Evolutionary conservation across 139 green algal genomes (phyloP), one percentile per base, ranked within the genome.

Genomic region (Volvox africanus): DNA sequence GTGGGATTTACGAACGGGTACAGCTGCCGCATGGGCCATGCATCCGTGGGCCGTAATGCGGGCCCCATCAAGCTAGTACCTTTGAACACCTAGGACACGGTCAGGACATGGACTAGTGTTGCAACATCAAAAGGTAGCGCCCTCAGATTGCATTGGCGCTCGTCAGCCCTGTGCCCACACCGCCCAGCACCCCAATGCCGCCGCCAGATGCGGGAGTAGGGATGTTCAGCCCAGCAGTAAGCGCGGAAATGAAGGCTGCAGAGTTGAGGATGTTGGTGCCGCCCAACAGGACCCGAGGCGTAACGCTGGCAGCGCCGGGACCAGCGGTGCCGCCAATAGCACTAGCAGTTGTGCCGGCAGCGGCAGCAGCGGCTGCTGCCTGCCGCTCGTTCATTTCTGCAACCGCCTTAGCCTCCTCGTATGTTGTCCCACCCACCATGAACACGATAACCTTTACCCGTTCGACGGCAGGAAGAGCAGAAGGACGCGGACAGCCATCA

Each of bases 361-460:
- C 79, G 2, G 55, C 22, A 36, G 36, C 68, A 19, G 83, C 83
- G 19, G 83, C 83, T 0, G 83, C 83, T 16, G 26, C 26, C 16
- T 73, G 85, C 79, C 92, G 88, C 11, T 94, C 92, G 90, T 99
- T 99, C 83, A 97, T 95, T 85, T 98, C 96, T 21, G 96, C 94
- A 32, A 99, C 94, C 22, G 84, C 84, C 80, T 93, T 93, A 61
- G 86, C 95, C 93, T 99, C 98, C 91, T 99, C 98, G 87, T 99
- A 99, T 0, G 98, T 99, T 1, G 97, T 97, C n/a, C 98, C 98
- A 2, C 98, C 98, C 36, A 99, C 93, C 28, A 99, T 96, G 91
- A 99, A 99, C 0, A 98, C 95, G 33, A 99, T 96, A 0, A 99
- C 92, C 71, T 93, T 36, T 5, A 17, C 50, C 26, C 6, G 73